These are phyloP conservation scores for Coniochaeta ligniaria DNA, from an alignment of 2,329 filamentous ascomycete genomes.

Conservation along the genomic window DNA sequence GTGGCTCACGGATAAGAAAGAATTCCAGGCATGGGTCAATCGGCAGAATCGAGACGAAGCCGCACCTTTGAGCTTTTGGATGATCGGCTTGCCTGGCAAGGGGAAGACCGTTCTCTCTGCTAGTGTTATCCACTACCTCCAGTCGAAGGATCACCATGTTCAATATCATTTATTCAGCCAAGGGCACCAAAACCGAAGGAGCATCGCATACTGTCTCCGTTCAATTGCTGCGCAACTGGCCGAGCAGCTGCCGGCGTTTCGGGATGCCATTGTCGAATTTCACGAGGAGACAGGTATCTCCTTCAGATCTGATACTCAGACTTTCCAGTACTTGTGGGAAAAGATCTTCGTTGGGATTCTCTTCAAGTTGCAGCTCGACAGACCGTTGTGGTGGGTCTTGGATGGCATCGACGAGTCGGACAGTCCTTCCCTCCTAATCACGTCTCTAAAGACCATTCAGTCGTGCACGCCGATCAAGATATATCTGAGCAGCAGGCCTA, in stretches of 20 bases:
- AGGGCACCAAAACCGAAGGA: background rate
- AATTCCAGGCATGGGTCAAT: background rate
- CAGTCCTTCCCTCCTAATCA: background rate
- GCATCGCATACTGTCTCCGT: background rate
- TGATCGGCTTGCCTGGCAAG: constrained; percentile 1
- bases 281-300: background rate
- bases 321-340: background rate
- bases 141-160: background rate
- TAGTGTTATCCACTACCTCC: background rate
- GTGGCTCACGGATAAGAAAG: background rate
- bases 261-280: background rate
- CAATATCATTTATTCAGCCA: background rate
- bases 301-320: background rate
- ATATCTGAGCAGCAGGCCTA: constrained; percentile 1
- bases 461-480: background rate
- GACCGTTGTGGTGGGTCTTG: background rate
- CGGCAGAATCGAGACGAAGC: background rate
- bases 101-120: background rate
- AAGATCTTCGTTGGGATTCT: constrained; percentile 1
- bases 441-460: background rate
- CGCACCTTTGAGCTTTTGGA: background rate
- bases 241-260: background rate
- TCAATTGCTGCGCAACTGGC: constrained; percentile 1
- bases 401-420: constrained; percentile 3
- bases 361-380: background rate